Base-by-base conservation (phyloP, 495 filamentous ascomycete genomes). In the Penicillium atrosanguineum region DNA sequence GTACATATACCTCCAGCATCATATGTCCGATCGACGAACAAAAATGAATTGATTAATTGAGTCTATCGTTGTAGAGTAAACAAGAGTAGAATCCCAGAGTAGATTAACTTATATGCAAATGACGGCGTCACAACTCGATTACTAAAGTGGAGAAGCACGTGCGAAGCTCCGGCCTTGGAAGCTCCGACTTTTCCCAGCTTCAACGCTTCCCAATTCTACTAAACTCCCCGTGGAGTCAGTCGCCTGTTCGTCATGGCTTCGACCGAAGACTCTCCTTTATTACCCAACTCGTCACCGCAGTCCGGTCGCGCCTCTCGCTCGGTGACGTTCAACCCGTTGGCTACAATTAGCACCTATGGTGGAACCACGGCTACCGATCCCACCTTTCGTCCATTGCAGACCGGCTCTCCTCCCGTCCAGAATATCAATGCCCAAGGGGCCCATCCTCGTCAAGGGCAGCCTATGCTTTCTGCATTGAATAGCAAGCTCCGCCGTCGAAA, bases 401-500 rank as follows among this genome's bases (percentile, higher is more conserved):
- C 70, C 44, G 59, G 69, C 21, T 68, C 74, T 52, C 63, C 71
- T 48, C 68, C 72, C 12, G 63, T 71, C 48, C 63, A 68, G 46
- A 69, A 62, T 62, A 51, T 56, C 54, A 67, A 64, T 58, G 56
- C 64, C 19, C 64, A 70, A 46, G 59, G 67, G 41, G 53, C 53
- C 25, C 62, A 63, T 18, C 60, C 54, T 46, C 60, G 70, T 39
- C 46, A 74, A 36, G 71, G 70, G 16, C 86, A 81, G 61, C 87
- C 85, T 20, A 85, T 89, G 75, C 81, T 96, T 16, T 90, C 91
- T 1, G 81, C 87, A 3, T 71, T 96, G 59, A 95, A 96, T 67
- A 90, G 76, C 79, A 94, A 89, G 69, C 85, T 97, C 42, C 86
- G 89, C 20, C 78, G 91, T 60, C 81, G 91, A 46, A 91, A 96